Conservation (phyloP, 768 basidiomycete species). For the Favolaschia claudopus region DNA sequence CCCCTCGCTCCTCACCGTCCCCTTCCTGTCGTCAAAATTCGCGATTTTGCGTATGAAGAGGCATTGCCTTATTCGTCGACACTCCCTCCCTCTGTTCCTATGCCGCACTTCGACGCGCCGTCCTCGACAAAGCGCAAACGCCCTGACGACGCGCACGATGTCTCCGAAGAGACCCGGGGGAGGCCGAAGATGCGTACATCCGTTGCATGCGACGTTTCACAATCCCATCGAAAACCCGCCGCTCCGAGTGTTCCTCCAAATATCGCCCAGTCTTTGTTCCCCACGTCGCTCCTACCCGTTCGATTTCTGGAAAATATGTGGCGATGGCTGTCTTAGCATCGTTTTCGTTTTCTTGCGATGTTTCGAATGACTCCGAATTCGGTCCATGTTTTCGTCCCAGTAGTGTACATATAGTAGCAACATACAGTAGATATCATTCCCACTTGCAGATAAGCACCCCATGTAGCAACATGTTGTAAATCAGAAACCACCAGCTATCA, state of each 20-base stretch:
- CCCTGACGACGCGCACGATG: background rate
- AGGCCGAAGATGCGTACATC: slow-evolving; percentile 4
- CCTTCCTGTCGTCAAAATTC: background rate
- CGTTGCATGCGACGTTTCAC: background rate
- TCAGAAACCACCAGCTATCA: background rate
- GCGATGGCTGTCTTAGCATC: slow-evolving; percentile 7
- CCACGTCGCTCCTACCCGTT: background rate
- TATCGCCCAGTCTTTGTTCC: background rate
- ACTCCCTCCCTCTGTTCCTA: too few relatives aligned
- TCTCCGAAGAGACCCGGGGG: background rate
- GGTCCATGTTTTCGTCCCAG: too few relatives aligned
- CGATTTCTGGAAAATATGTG: slow-evolving; percentile 17
- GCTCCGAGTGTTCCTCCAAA: too few relatives aligned
- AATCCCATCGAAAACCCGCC: too few relatives aligned
- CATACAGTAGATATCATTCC: too few relatives aligned
- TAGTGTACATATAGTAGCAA: too few relatives aligned
- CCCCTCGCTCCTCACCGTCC: background rate
- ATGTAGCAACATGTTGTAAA: background rate
- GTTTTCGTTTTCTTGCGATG: background rate
- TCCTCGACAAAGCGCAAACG: slow-evolving; percentile 16
- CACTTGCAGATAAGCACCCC: too few relatives aligned
- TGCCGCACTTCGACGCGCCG: too few relatives aligned
- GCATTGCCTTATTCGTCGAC: too few relatives aligned
- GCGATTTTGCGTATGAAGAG: slow-evolving; percentile 1
- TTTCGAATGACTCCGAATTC: too few relatives aligned